Base-by-base conservation (phyloP, 2,329 filamentous ascomycete genomes). In the Clonostachys rhizophaga region DNA sequence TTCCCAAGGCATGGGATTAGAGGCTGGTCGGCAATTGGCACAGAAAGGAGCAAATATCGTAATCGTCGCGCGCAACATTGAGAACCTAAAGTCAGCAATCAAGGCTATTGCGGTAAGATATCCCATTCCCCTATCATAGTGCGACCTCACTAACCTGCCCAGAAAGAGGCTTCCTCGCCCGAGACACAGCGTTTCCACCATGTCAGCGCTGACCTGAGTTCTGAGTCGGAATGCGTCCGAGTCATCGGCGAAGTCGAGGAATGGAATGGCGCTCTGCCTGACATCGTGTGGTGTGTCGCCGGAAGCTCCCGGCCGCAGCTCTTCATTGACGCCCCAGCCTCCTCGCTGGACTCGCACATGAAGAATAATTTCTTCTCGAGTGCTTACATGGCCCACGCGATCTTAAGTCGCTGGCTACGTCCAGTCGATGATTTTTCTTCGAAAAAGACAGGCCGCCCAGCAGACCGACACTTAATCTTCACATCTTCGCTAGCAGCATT, bases 241-340 rank as follows among this genome's bases (percentile, higher is more conserved):
- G 74, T 96, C 39, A 69, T 97, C 45, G 71, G 75, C 36, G 83
- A 95, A 64, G 85, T 85, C 42, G 87, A 80, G 3, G 67, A 73
- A 18, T 96, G 91, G 91, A 96, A 96, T 69, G 83, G 80, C 47
- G 64, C 71, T 20, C 66, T 84, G 24, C 89, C 89, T 1, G 92
- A 97, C 62, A 77, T 96, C 48, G 87, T 97, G 34, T 97, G 94
- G 91, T 91, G 89, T 62, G 79, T 91, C 45, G 92, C 92, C 4
- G 92, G 92, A 50, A 75, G 80, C 53, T 80, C 87, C 7, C 76
- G 74, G 14, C 91, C 91, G 0, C 77, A 81, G 35, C 84, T 95
- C 50, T 95, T 92, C 70, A 66, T 88, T 53, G 88, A 96, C 50
- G 82, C 81, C 36, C 76, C 86, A 9, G 71, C 88, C 45, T 70